Conservation (phyloP, 1,284 basidiomycete genomes). For the Fistulina hepatica region DNA sequence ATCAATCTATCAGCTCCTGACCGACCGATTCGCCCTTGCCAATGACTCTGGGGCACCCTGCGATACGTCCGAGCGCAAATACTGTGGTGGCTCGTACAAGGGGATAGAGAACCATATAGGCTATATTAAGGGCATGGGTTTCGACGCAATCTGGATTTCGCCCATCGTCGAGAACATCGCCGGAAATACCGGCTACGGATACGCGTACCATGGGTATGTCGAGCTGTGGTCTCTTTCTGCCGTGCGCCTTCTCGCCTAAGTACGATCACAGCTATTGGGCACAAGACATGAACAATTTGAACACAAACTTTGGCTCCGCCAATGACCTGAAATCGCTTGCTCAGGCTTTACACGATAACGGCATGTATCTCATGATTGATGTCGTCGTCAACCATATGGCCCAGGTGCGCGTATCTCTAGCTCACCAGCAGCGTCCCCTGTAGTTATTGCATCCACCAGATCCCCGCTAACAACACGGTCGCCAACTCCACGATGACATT, state of each 20-base stretch:
- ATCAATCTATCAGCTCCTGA: conserved; percentile 46
- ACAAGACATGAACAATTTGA: conserved; percentile 47
- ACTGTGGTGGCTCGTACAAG: conserved; percentile 69
- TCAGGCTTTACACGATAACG: conserved; percentile 48
- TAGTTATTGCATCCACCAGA: neutral
- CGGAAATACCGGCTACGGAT: conserved; percentile 47
- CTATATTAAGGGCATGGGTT: conserved; percentile 69
- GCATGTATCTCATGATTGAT: conserved; percentile 75
- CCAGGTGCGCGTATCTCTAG: conserved; percentile 2
- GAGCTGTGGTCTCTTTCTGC: neutral
- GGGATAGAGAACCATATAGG: conserved; percentile 62
- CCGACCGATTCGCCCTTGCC: conserved; percentile 61
- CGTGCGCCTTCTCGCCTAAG: neutral
- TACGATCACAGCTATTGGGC: conserved; percentile 40
- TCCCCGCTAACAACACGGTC: conserved; percentile 5
- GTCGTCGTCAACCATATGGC: conserved; percentile 64
- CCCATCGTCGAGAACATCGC: conserved; percentile 58
- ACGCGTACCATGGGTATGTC: conserved; percentile 50
- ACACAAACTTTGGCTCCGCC: conserved; percentile 52
- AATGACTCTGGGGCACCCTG: conserved; percentile 32
- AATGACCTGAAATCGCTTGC: conserved; percentile 55
- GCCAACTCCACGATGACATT: conserved; percentile 15
- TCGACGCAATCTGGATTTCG: conserved; percentile 64
- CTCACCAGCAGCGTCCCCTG: neutral
- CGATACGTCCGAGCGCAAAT: conserved; percentile 41